phyloP scores from a whole-genome alignment of 139 green algal species.

The Tetradesmus obliquus region DNA sequence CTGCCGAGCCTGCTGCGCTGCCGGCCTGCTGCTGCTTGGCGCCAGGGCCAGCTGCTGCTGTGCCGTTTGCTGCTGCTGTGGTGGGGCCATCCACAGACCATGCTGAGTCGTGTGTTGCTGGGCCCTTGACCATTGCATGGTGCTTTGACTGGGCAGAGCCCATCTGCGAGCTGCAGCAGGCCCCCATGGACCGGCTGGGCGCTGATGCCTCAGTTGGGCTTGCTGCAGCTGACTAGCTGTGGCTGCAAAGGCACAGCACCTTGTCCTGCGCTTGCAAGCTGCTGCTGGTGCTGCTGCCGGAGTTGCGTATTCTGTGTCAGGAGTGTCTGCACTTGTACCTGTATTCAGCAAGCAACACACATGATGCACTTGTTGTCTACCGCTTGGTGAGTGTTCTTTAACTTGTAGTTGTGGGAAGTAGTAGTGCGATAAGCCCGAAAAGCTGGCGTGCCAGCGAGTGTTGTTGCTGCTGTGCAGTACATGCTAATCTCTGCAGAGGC shows the following conservation, averaged over 20 bases:
- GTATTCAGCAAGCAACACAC: neutral
- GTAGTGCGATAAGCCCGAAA: too few relatives aligned
- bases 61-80: neutral
- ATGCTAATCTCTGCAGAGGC: neutral
- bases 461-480: neutral
- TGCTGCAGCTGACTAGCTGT: neutral
- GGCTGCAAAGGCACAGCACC: neutral
- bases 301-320: neutral
- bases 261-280: neutral
- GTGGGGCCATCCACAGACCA: neutral
- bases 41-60: neutral
- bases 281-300: neutral
- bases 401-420: too few relatives aligned
- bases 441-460: neutral
- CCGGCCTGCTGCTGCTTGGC: slow-evolving; percentile 1
- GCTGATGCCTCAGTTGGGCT: neutral
- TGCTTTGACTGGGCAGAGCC: neutral
- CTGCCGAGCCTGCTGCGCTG: neutral
- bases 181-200: neutral
- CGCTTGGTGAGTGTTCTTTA: too few relatives aligned
- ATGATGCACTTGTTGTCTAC: too few relatives aligned
- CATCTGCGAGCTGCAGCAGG: neutral
- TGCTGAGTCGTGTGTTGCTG: neutral
- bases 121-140: neutral
- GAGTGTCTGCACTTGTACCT: neutral